Conservation (phyloP, 2,329 filamentous ascomycete genomes). For the Stagonosporopsis vannaccii region DNA sequence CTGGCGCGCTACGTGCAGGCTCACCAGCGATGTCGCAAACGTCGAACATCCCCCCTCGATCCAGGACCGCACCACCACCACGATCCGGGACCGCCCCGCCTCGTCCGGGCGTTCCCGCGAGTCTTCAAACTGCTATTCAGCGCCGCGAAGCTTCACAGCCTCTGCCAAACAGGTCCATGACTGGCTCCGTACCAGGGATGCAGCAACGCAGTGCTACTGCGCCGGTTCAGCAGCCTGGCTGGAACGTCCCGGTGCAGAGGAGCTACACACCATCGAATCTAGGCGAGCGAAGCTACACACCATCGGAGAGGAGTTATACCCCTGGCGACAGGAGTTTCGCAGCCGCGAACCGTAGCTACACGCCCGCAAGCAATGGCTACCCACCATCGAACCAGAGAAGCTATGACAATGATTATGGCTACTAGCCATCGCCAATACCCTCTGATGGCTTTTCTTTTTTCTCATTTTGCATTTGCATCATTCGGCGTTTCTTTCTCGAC, state of each 20-base stretch:
- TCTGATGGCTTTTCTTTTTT: not conserved
- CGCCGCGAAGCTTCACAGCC: conserved; percentile 46
- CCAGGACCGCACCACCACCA: conserved; percentile 29
- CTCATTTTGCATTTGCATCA: conserved; percentile 14
- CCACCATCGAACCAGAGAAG: conserved; percentile 27
- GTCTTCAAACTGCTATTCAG: conserved; percentile 48
- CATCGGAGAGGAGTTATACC: conserved; percentile 18
- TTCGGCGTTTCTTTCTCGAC: conserved; percentile 31
- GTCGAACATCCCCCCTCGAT: conserved; percentile 29
- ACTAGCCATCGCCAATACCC: conserved; percentile 3
- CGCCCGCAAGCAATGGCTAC: conserved; percentile 19
- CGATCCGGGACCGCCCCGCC: conserved; percentile 41
- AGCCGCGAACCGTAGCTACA: conserved; percentile 16
- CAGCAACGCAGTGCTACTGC: conserved; percentile 48
- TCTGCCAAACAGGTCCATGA: conserved; percentile 38
- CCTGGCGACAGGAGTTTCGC: conserved; percentile 1
- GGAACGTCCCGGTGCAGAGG: conserved; percentile 26
- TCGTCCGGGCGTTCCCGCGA: conserved; percentile 41
- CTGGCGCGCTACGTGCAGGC: conserved; percentile 35
- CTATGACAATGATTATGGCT: conserved; percentile 30
- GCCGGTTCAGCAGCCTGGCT: conserved; percentile 40
- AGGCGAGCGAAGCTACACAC: conserved; percentile 16
- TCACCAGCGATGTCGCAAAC: conserved; percentile 37
- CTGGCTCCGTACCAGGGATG: conserved; percentile 21
- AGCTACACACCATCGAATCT: conserved; percentile 32